Base-by-base conservation (phyloP, 1,284 basidiomycete genomes). In the Trichosporon asahii region DNA sequence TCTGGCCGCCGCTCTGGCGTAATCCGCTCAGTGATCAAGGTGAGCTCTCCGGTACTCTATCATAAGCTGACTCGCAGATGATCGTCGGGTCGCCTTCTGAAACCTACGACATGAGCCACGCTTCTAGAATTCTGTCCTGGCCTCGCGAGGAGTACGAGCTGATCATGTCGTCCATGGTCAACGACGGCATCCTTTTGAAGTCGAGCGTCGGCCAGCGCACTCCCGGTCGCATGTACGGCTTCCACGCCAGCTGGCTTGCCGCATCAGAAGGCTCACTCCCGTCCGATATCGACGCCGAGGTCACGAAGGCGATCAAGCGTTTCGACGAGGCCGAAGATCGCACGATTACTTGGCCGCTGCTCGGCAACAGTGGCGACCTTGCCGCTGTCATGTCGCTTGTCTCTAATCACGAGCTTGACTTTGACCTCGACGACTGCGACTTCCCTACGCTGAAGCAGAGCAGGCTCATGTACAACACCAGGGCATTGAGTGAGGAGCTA, bases 1-100 rank as follows among this genome's bases (percentile, higher is more conserved):
- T 31, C 29, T 37, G 68, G 67, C 37, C 68, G 65, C 21, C 35
- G 5, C 11, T n/a, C 25, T 9, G 83, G 85, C 65, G 77, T 90
- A 8, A 89, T 90, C 0, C 89, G 92, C 74, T 85, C 88, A 15
- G 87, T 88, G 0, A 77, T 93, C 33, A 93, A 93, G 88, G 92
- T 90, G 75, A 64, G 76, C 35, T 31, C n/a, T n/a, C n/a, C 23
- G 12, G 15, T 65, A 15, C 12, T 27, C 15, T 55, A 7, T n/a
- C 15, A 33, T 57, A 67, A 14, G 18, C 71, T 71, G 64, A 73
- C 29, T 8, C 8, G 1, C 65, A 70, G 68, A 91, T 94, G 89
- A 87, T 88, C 3, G 85, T 94, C 55, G 88, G 90, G 2, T 90
- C 90, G 0, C 89, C 91, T 0, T 84, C 85, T 69, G 89, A 90